phyloP scores from a whole-genome alignment of 768 basidiomycete species.

The Gyrodon lividus region DNA sequence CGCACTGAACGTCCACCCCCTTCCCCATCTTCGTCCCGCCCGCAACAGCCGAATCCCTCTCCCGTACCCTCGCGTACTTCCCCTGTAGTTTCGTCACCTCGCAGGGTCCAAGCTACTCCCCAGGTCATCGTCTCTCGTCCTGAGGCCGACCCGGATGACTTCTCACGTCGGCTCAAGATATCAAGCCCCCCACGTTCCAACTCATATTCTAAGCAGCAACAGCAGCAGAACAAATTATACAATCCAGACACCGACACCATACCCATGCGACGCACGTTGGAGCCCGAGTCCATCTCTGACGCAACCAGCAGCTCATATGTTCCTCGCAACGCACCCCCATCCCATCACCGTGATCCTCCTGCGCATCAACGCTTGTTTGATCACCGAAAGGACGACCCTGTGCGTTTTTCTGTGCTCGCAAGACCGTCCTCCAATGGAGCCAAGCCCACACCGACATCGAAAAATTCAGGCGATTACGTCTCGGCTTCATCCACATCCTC shows the following conservation, averaged over 20 bases:
- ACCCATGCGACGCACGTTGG: slow-evolving; percentile 57
- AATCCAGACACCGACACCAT: slow-evolving; percentile 73
- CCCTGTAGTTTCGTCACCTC: slow-evolving; percentile 25
- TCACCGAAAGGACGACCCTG: slow-evolving; percentile 87
- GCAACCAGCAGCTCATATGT: slow-evolving; percentile 49
- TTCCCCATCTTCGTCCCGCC: slow-evolving; percentile 27
- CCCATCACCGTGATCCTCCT: slow-evolving; percentile 36
- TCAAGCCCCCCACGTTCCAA: slow-evolving; percentile 48
- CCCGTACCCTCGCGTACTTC: slow-evolving; percentile 27
- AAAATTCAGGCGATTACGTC: slow-evolving; percentile 65
- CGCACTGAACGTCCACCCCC: slow-evolving; percentile 43
- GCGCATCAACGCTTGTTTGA: slow-evolving; percentile 71
- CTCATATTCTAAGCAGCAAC: slow-evolving; percentile 34
- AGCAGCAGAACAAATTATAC: slow-evolving; percentile 51
- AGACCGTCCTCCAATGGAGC: slow-evolving; percentile 40
- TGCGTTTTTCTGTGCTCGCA: slow-evolving; percentile 71
- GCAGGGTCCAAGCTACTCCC: slow-evolving; percentile 35
- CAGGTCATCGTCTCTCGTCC: slow-evolving; percentile 36
- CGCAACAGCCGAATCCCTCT: slow-evolving; percentile 27
- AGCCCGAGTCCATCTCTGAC: slow-evolving; percentile 67
- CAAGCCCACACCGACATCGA: slow-evolving; percentile 52
- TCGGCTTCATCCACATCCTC: slow-evolving; percentile 77
- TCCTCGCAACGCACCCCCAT: slow-evolving; percentile 27
- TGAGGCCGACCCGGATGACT: slow-evolving; percentile 70
- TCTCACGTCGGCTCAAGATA: slow-evolving; percentile 69